Conservation (phyloP, 1,139 yeast species). For the Suhomyces guaymorum region DNA sequence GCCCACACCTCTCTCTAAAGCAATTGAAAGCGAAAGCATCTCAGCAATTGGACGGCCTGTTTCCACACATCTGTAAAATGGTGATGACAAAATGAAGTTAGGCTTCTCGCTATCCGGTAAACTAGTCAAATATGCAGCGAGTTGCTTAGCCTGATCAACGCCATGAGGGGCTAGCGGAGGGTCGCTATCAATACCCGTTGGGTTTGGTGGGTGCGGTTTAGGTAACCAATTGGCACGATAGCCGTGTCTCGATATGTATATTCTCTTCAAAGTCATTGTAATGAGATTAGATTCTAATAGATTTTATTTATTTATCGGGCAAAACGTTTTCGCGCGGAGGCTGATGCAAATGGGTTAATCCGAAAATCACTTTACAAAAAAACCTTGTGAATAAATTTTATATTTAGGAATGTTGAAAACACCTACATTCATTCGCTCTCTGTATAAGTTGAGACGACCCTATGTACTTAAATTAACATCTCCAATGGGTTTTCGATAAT, state of each 20-base stretch:
- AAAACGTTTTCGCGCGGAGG: no score
- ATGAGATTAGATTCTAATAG: no score
- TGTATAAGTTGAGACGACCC: background rate
- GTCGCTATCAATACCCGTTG: slow-evolving; percentile 82
- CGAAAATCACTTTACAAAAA: background rate
- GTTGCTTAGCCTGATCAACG: slow-evolving; percentile 72
- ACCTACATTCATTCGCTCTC: no score
- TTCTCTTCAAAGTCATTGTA: slow-evolving; percentile 38
- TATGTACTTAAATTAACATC: slow-evolving; percentile 61
- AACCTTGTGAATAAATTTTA: no score
- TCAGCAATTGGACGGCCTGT: slow-evolving; percentile 73
- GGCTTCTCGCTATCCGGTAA: slow-evolving; percentile 52
- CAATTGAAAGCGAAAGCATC: slow-evolving; percentile 54
- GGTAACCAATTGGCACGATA: slow-evolving; percentile 82
- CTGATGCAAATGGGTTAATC: no score
- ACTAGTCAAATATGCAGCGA: slow-evolving; percentile 52
- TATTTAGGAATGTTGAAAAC: no score
- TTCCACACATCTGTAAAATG: slow-evolving; percentile 87
- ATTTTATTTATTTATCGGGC: no score
- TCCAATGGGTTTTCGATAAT: slow-evolving; percentile 95
- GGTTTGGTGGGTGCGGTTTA: slow-evolving; percentile 70
- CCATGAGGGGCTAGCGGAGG: slow-evolving; percentile 82
- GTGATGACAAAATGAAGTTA: slow-evolving; percentile 69
- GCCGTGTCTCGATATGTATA: slow-evolving; percentile 69
- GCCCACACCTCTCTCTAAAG: slow-evolving; percentile 71